Evolutionary conservation across 768 basidiomycete species (phyloP), one percentile per base, ranked within the genome.

Genomic region (Macrolepiota dolichaula): DNA sequence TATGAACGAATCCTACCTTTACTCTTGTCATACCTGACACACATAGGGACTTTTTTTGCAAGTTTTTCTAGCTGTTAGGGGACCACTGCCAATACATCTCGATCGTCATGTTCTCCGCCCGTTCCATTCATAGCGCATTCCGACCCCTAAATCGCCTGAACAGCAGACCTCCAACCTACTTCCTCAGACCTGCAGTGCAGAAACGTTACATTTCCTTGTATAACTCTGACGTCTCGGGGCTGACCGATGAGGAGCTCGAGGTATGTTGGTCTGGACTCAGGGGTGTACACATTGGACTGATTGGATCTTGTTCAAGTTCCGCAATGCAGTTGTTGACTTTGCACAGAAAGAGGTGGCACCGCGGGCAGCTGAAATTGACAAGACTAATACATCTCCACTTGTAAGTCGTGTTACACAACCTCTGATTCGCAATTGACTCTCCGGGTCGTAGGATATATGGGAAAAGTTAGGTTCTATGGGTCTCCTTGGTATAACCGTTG

Each of bases 401-500:
- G 92, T 94, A 68, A 64, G 84, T 63, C 6, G 44, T 17, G 37
- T 29, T 55, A 9, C 53, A 19, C 42, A 46, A 61, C 29, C 22
- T 63, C 37, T 51, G 44, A 51, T 56, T 40, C 51, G 52, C 57
- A 55, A n/a, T 55, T 62, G n/a, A 38, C 40, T 49, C 40, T 49
- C 53, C 52, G 47, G 50, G 51, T 22, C 64, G 17, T 68, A 94
- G 91, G 86, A 91, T 70, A 76, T 96, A 42, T 94, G 94, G 88
- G 85, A 89, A 70, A 94, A 93, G 73, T 79, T 98, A 50, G 93
- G 95, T 4, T 81, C 84, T 22, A 96, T 98, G 95, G 96, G 96
- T 10, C 79, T 98, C 29, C 83, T 98, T 17, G 95, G 95, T 59
- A 79, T 91, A 25, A 98, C 95, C 4, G 92, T 91, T 17, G 81